These are phyloP conservation scores for Lichenothelia convexa DNA, from an alignment of 495 filamentous ascomycete species.

Conservation along the genomic window DNA sequence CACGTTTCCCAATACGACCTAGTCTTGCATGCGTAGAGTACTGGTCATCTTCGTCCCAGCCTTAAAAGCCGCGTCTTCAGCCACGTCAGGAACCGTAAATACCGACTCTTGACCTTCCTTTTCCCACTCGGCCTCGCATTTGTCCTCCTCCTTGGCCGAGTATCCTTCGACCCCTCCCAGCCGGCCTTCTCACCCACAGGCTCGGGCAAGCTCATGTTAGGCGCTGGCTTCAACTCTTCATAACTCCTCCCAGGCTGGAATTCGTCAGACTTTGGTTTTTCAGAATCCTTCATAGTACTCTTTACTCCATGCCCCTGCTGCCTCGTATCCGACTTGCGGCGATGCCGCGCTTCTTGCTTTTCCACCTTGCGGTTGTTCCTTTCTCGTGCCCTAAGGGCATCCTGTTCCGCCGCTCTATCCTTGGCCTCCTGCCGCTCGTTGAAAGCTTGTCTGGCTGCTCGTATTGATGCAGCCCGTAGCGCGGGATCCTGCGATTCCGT, in stretches of 20 bases:
- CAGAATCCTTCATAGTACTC: too few relatives aligned
- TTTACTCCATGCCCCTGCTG: too few relatives aligned
- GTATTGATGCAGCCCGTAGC: slow-evolving; percentile 35
- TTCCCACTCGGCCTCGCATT: slow-evolving; percentile 7
- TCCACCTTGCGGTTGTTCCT: slow-evolving; percentile 8
- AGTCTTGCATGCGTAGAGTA: too few relatives aligned
- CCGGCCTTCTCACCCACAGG: too few relatives aligned
- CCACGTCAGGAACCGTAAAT: slow-evolving; percentile 18
- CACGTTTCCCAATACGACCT: too few relatives aligned
- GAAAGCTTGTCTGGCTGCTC: slow-evolving; percentile 28
- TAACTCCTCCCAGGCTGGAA: too few relatives aligned
- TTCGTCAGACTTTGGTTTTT: slow-evolving; percentile 1
- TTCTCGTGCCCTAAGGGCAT: slow-evolving; percentile 31
- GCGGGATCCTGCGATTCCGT: slow-evolving; percentile 32
- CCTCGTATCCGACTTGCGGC: slow-evolving; percentile 9
- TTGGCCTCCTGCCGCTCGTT: slow-evolving; percentile 40
- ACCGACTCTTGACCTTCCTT: slow-evolving; percentile 12
- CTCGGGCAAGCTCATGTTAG: slow-evolving; percentile 8
- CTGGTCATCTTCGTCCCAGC: too few relatives aligned
- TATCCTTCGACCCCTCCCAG: too few relatives aligned
- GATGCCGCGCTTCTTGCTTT: slow-evolving; percentile 6
- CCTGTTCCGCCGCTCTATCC: slow-evolving; percentile 33
- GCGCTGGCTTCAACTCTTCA: slow-evolving; percentile 8
- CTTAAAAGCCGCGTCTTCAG: slow-evolving; percentile 17
- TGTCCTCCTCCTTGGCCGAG: slow-evolving; percentile 6